A percentile compares a stretch with the other conserved stretches of the same genome.
These are phyloP conservation scores for Bjerkandera adusta DNA, from an alignment of 1,284 basidiomycete genomes.

Conservation along the genomic window DNA sequence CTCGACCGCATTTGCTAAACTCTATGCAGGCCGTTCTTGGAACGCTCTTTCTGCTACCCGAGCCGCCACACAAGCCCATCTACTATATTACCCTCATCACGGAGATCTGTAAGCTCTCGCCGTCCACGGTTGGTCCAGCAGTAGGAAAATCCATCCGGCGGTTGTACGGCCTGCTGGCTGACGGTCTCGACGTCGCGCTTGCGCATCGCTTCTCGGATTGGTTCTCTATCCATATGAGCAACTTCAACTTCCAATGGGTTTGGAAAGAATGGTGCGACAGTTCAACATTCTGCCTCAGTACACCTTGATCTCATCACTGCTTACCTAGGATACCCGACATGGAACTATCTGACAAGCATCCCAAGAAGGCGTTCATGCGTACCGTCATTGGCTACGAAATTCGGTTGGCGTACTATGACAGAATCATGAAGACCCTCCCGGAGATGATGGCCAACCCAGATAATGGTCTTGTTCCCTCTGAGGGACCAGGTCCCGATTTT, in stretches of 20 bases:
- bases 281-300: not conserved
- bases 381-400: conserved; percentile 89
- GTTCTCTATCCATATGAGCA: conserved; percentile 96
- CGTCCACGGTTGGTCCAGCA: conserved; percentile 90
- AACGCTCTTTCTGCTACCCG: conserved; percentile 75
- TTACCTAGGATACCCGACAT: conserved; percentile 82
- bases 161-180: conserved; percentile 73
- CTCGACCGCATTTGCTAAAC: not conserved
- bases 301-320: conserved; percentile 8
- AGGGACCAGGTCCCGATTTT: conserved; percentile 82
- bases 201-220: conserved; percentile 86
- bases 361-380: conserved; percentile 86
- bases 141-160: conserved; percentile 94
- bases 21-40: conserved; percentile 68
- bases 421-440: conserved; percentile 88
- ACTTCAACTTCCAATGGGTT: conserved; percentile 99
- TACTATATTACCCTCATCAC: conserved; percentile 91
- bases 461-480: conserved; percentile 62
- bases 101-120: conserved; percentile 92
- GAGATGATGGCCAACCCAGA: conserved; percentile 72
- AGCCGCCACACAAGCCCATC: conserved; percentile 72
- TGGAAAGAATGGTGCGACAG: conserved; percentile 94
- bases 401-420: conserved; percentile 91
- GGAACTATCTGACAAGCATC: conserved; percentile 69
- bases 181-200: conserved; percentile 85